Conservation (phyloP, 305 asterid genomes). For the Fraxinus dipetala region DNA sequence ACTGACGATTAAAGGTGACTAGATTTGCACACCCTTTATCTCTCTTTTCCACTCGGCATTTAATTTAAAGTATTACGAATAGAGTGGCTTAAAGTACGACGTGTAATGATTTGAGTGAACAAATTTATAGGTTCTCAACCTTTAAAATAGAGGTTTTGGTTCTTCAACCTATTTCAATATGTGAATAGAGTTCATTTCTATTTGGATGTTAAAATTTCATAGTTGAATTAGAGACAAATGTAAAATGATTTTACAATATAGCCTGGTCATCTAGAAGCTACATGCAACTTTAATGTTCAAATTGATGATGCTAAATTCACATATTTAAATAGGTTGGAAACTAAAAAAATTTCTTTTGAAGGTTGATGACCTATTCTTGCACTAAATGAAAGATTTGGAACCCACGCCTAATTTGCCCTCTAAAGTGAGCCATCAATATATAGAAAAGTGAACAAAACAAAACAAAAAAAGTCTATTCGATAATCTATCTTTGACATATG, state of each 20-base stretch:
- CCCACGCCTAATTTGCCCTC: no score
- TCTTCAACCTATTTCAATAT: neutral
- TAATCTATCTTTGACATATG: no score
- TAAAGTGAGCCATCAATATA: no score
- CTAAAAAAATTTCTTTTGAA: no score
- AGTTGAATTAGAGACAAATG: no score
- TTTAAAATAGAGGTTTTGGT: neutral
- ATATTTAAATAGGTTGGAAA: neutral
- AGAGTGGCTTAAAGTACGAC: neutral
- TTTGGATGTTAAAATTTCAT: neutral
- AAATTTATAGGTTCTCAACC: neutral
- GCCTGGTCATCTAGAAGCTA: no score
- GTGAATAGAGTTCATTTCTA: neutral
- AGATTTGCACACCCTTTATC: neutral
- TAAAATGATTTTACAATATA: neutral
- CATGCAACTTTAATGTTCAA: no score
- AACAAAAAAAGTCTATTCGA: no score
- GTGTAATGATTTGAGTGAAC: neutral
- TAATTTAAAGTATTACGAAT: neutral
- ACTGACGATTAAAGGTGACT: neutral
- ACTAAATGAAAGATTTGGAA: no score
- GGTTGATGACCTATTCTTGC: neutral
- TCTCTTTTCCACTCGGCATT: neutral
- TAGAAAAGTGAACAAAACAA: neutral
- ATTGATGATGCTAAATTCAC: neutral